Evolutionary conservation across 1,284 basidiomycete genomes (phyloP).

Genomic region (Acaromyces ingoldii): DNA sequence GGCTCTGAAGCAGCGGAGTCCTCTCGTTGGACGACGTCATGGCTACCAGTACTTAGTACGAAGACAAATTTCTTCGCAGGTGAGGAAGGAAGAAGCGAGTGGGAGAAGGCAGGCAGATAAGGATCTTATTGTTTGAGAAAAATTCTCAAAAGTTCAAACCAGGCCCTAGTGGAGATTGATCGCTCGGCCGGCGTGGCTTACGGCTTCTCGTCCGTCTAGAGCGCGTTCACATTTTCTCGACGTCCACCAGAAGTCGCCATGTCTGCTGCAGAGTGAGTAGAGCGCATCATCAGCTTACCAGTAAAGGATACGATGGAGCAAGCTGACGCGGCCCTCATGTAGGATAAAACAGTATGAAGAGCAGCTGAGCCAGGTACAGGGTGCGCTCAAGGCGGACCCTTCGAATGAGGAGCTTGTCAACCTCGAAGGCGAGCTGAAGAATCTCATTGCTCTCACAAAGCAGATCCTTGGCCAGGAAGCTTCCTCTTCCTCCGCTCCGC

Average conservation of each 20-base stretch:
- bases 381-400: conserved; percentile 76
- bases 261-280: conserved; percentile 2
- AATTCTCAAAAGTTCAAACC: too few relatives aligned
- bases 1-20: conserved; percentile 4
- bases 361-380: conserved; percentile 77
- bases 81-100: not conserved
- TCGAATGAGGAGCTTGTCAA: conserved; percentile 65
- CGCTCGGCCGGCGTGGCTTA: too few relatives aligned
- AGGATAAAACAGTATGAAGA: conserved; percentile 7
- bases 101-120: not conserved
- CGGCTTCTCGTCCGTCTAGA: too few relatives aligned
- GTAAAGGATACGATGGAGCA: too few relatives aligned
- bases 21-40: conserved; percentile 7
- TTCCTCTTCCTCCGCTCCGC: not conserved
- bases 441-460: conserved; percentile 78
- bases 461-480: conserved; percentile 9
- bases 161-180: too few relatives aligned
- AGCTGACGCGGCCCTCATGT: too few relatives aligned
- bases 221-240: too few relatives aligned
- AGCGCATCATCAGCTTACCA: too few relatives aligned
- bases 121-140: not conserved
- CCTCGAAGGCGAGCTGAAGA: conserved; percentile 76
- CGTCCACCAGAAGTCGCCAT: too few relatives aligned
- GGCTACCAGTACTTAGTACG: too few relatives aligned
- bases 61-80: not conserved